Conservation (phyloP, 768 basidiomycete species). For the Podaxis sp. region DNA sequence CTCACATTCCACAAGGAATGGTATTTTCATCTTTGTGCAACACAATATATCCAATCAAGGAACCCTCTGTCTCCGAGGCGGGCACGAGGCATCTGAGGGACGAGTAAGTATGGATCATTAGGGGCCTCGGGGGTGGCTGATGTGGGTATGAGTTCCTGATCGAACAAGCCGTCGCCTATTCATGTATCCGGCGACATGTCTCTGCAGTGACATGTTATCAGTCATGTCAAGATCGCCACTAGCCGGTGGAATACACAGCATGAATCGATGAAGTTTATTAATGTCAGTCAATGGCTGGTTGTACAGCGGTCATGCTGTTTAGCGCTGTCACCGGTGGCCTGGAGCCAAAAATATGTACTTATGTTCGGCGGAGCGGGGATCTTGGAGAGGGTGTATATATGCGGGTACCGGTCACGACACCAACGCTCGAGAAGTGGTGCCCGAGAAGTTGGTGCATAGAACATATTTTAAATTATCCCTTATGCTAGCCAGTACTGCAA, state of each 20-base stretch:
- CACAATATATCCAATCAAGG: slow-evolving; percentile 5
- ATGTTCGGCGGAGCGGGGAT: no score
- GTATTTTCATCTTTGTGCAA: not conserved
- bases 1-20: not conserved
- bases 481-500: no score
- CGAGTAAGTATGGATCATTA: not conserved
- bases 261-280: no score
- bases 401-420: no score
- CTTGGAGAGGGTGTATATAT: no score
- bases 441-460: no score
- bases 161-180: not conserved
- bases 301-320: not conserved
- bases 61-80: not conserved
- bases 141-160: not conserved
- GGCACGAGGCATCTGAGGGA: not conserved
- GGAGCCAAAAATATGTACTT: no score
- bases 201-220: not conserved
- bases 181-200: not conserved
- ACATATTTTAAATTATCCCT: no score
- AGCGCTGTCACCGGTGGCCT: no score
- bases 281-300: not conserved
- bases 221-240: not conserved
- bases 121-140: not conserved
- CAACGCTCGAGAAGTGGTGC: no score
- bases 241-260: not conserved